A percentile compares a stretch with the other conserved stretches of the same genome.
Evolutionary conservation across 2,329 filamentous ascomycete genomes (phyloP).

Genomic region (Aspergillus clavatus): DNA sequence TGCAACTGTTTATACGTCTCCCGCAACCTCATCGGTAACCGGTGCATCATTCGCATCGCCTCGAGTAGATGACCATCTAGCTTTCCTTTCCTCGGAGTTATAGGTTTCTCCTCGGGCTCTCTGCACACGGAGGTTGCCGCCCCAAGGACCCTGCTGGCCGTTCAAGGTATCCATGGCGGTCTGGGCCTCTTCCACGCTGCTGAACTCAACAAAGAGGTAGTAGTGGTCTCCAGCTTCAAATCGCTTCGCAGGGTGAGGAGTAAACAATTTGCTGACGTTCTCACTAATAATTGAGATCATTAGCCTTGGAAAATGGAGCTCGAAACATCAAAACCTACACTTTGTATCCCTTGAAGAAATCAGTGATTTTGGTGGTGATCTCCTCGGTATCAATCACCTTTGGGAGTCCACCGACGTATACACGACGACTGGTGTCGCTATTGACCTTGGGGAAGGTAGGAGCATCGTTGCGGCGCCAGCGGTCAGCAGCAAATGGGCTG

Average conservation of each 20-base stretch:
- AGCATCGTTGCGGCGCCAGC: constrained; percentile 42
- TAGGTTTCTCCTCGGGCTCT: constrained; percentile 36
- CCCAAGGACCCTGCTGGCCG: constrained; percentile 39
- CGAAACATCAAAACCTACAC: constrained; percentile 30
- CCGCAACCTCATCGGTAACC: constrained; percentile 4
- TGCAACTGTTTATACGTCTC: constrained; percentile 5
- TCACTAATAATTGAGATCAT: constrained; percentile 25
- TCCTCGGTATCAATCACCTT: constrained; percentile 40
- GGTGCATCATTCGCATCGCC: constrained; percentile 3
- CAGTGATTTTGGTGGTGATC: constrained; percentile 40
- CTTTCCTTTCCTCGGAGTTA: constrained; percentile 26
- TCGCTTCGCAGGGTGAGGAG: constrained; percentile 52
- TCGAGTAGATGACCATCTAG: constrained; percentile 17
- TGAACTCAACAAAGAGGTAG: constrained; percentile 64
- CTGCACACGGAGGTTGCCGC: constrained; percentile 35
- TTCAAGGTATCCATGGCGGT: constrained; percentile 46
- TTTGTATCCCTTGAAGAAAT: constrained; percentile 43
- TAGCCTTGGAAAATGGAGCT: constrained; percentile 1
- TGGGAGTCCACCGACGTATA: constrained; percentile 47
- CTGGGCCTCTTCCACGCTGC: constrained; percentile 50
- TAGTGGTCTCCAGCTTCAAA: constrained; percentile 53
- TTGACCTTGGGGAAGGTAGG: constrained; percentile 30
- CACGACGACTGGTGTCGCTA: constrained; percentile 38
- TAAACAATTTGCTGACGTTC: constrained; percentile 52
- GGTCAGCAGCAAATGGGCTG: constrained; percentile 33